Percentiles rank a stretch among this genome's conserved stretches.
Conservation (phyloP, 2,329 filamentous ascomycete genomes). For the Tolypocladium pustulatum region DNA sequence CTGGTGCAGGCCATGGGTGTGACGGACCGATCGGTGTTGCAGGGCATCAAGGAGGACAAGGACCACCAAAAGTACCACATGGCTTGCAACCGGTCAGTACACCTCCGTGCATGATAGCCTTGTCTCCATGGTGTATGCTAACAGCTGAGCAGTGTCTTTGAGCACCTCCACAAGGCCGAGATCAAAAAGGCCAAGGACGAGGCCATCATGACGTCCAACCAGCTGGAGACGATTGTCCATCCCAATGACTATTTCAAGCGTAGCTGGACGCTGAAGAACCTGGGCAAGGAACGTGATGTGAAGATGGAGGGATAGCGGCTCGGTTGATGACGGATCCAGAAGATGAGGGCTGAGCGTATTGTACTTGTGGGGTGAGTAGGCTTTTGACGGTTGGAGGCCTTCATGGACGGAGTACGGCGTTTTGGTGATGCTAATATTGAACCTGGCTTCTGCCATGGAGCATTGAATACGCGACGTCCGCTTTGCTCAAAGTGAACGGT, state of each 20-base stretch:
- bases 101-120: neutral
- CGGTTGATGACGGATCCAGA: constrained; percentile 5
- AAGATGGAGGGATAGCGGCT: constrained; percentile 43
- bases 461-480: neutral
- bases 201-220: constrained; percentile 56
- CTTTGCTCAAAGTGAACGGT: neutral
- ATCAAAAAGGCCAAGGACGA: constrained; percentile 70
- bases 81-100: constrained; percentile 72
- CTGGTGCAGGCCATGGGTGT: constrained; percentile 74
- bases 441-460: neutral
- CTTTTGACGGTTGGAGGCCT: neutral
- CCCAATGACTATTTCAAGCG: constrained; percentile 98
- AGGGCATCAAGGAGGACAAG: constrained; percentile 80
- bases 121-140: neutral
- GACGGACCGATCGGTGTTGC: constrained; percentile 64
- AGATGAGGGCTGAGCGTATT: neutral
- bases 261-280: constrained; percentile 78
- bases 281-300: constrained; percentile 46
- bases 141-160: constrained; percentile 57
- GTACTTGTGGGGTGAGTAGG: neutral
- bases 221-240: constrained; percentile 91
- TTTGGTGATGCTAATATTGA: neutral
- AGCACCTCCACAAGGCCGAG: constrained; percentile 70
- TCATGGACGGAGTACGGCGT: neutral
- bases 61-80: constrained; percentile 84